Evolutionary conservation across 2,329 filamentous ascomycete species (phyloP).

Genomic region (Catunica adiposa): DNA sequence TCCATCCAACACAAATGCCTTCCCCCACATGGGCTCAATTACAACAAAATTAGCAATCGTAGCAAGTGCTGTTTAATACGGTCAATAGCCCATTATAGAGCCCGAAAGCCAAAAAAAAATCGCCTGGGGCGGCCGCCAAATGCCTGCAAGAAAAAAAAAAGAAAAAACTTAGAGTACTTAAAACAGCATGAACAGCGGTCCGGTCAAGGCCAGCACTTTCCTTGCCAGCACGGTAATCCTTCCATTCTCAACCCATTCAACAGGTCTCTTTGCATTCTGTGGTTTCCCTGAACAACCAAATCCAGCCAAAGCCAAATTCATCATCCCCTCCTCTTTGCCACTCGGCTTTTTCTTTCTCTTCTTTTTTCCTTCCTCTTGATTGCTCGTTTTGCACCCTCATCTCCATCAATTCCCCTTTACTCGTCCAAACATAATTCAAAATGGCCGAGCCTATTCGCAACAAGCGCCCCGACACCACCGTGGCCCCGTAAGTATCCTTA

Average conservation of each 20-base stretch:
- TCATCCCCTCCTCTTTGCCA: constrained; percentile 19
- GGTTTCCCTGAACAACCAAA: constrained; percentile 8
- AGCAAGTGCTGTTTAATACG: background rate
- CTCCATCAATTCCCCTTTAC: constrained; percentile 13
- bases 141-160: too few species aligned
- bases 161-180: too few species aligned
- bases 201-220: background rate
- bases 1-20: background rate
- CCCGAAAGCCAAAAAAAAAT: background rate
- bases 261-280: constrained; percentile 2
- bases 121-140: too few species aligned
- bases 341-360: constrained; percentile 17
- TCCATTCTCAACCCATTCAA: constrained; percentile 11
- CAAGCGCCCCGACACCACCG: constrained; percentile 39
- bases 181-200: background rate
- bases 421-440: constrained; percentile 17
- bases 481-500: constrained; percentile 38
- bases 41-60: background rate
- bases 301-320: constrained; percentile 12
- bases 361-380: constrained; percentile 18
- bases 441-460: constrained; percentile 51
- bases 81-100: background rate
- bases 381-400: constrained; percentile 18
- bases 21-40: too few species aligned
- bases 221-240: constrained; percentile 8